Evolutionary conservation across 1,284 basidiomycete species (phyloP).

Genomic region (Tilletia indica): DNA sequence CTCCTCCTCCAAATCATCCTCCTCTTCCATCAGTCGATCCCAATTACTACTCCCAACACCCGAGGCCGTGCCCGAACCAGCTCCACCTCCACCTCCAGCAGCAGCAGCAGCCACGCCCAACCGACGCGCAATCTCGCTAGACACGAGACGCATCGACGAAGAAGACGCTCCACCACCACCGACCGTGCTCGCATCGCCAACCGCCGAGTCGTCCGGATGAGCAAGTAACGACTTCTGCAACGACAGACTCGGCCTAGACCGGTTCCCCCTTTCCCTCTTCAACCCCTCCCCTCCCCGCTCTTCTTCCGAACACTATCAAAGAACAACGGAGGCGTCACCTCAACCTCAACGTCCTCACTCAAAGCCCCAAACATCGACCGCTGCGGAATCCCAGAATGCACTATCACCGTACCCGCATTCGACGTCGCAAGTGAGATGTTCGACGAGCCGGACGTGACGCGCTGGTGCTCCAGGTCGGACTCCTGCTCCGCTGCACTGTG

Average conservation of each 20-base stretch:
- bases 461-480: not conserved
- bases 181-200: not conserved
- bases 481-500: not conserved
- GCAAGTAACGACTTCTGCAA: not conserved
- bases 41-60: not conserved
- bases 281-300: not conserved
- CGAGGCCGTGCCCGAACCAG: not conserved
- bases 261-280: not conserved
- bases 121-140: not conserved
- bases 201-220: not conserved
- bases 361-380: not conserved
- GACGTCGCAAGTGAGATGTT: not conserved
- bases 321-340: not conserved
- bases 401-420: conserved; percentile 7
- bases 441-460: not conserved
- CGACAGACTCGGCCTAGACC: not conserved
- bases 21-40: conserved; percentile 8
- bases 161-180: not conserved
- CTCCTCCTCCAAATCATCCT: conserved; percentile 12
- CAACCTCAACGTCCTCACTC: not conserved
- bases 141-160: not conserved
- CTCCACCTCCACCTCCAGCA: not conserved
- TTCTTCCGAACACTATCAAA: not conserved
- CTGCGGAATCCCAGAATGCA: not conserved
- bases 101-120: not conserved